Base-by-base conservation (phyloP, 176 grass and related monocot genomes). In the Oryza meyeriana region DNA sequence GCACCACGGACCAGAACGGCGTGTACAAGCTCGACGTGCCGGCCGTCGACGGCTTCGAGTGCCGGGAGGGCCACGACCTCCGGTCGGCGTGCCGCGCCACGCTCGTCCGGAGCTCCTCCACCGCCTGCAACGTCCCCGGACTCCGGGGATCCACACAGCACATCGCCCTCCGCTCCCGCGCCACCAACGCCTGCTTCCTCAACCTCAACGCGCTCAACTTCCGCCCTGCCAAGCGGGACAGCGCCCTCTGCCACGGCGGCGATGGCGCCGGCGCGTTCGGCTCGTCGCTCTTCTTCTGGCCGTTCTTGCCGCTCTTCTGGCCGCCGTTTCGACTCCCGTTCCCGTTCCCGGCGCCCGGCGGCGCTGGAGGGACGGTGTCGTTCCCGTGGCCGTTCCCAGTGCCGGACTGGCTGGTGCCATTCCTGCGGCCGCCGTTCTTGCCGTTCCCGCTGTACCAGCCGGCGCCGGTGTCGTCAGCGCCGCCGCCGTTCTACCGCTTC, bases 181-280 rank as follows among this genome's bases (percentile, higher is more conserved):
- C 70, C 55, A 62, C 87, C 68, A 82, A 63, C 76, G 86, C 84
- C 29, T 99, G 97, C 89, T 99, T 92, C 88, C 88, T 94, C 70
- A 99, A 99, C 91, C 85, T 99, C 77, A 94, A 99, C 76, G 97
- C 97, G 26, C 85, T 99, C 89, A 96, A 87, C 87, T 99, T 88
- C 81, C 80, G 90, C 31, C 95, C 95, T 0, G 81, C 90, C 39
- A 91, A 91, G 69, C 85, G 79, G 3, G 84, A 91, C 72, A 79
- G 10, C 69, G 4, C n/a, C 6, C 84, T 91, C 80, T 98, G 95
- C 71, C 86, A 80, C 29, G 72, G 28, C n/a, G 30, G 6, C 18
- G 61, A 17, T 1, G 39, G 25, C 8, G 8, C 42, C 69, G 30
- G 17, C 17, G 55, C 63, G 42, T 72, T 89, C 47, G 79, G 79